Base-by-base conservation (phyloP, 2,329 filamentous ascomycete species). In the Fusarium fracticaudum region DNA sequence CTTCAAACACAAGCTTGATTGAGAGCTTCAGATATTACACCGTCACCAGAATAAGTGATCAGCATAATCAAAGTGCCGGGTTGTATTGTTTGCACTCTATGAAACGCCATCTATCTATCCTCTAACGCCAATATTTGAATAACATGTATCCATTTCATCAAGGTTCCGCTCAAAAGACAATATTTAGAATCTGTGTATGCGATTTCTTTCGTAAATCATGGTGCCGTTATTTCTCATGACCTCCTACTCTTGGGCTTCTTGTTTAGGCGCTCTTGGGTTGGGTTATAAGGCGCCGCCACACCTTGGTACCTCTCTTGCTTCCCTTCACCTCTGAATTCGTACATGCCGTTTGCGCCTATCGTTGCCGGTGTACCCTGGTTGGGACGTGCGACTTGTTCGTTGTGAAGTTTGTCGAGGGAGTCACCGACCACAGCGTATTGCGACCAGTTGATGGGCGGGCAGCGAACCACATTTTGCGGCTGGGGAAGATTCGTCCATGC, bases 371-470 rank as follows among this genome's bases (percentile, higher is more conserved):
- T 81, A 4, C 90, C 90, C 45, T 87, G 86, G 14, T 83, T 84
- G 4, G 94, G 95, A 61, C 89, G 88, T 55, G 85, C 84, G 60
- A 91, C 84, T 83, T 98, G 95, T 79, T 97, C 93, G 58, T 91
- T 89, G 81, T 98, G 95, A 72, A 98, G 86, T 80, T 91, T 93
- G 82, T 98, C 94, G 41, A 98, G 86, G 4, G 94, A 90, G 29
- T 83, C 80, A 55, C 94, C 95, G 7, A 96, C 91, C n/a, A 98
- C 88, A 76, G 94, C 94, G 82, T 98, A 98, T 80, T 98, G 95
- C 18, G 91, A 90, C 96, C 96, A 98, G 85, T 98, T 98, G 79
- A 98, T 92, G 14, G 94, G 93, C 14, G 96, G 96, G 84, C 92
- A 94, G 45, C 95, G 91, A 33, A 97, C 92, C 2, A 98, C 86